A percentile compares a stretch with the other conserved stretches of the same genome.
phyloP scores from a whole-genome alignment of 768 basidiomycete genomes.

The Udeniomyces megalosporus region DNA sequence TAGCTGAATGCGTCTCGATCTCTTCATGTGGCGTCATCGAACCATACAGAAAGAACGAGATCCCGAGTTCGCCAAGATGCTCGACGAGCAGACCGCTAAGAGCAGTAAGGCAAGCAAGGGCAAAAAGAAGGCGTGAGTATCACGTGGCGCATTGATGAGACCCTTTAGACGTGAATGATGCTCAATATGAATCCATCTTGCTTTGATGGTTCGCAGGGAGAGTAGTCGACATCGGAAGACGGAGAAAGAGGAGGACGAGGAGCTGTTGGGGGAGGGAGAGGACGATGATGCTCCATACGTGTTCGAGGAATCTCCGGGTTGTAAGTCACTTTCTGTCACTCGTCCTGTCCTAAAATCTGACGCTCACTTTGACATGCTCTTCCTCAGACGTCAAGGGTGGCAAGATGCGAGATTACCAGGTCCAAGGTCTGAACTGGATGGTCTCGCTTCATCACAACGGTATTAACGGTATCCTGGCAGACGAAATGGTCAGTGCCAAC shows the following conservation, averaged over 20 bases:
- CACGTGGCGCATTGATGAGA: too few relatives aligned
- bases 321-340: conserved; percentile 33
- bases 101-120: conserved; percentile 44
- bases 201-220: conserved; percentile 37
- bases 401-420: conserved; percentile 78
- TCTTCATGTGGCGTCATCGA: too few relatives aligned
- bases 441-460: conserved; percentile 89
- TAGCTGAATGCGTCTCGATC: neutral
- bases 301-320: conserved; percentile 84
- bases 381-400: conserved; percentile 62
- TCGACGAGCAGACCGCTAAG: conserved; percentile 50
- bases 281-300: conserved; percentile 62
- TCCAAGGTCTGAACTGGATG: conserved; percentile 97
- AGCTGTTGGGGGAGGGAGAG: conserved; percentile 61
- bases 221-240: conserved; percentile 71
- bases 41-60: conserved; percentile 57
- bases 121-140: conserved; percentile 59
- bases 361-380: neutral
- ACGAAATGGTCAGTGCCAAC: conserved; percentile 66
- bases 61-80: conserved; percentile 76
- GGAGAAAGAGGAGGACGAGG: conserved; percentile 97
- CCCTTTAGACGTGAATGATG: too few relatives aligned
- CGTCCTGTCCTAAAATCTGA: neutral
- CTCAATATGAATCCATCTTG: neutral
- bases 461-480: conserved; percentile 88